Conservation (phyloP, 2,329 filamentous ascomycete species). For the Penicillium occitanis region DNA sequence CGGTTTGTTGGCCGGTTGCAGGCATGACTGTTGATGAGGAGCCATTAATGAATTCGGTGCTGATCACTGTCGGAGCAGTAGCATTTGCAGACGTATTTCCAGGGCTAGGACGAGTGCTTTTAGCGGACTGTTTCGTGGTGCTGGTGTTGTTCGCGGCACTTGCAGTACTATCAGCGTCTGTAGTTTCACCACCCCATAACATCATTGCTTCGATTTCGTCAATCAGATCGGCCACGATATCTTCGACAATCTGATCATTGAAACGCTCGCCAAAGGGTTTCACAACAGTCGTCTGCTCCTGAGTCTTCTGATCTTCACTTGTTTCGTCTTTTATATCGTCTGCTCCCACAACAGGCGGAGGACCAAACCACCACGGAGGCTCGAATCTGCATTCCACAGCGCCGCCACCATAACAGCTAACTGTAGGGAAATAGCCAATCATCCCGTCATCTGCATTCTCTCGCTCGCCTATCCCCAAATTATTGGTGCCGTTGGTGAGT, state of each 20-base stretch:
- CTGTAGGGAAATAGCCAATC: slow-evolving; percentile 91
- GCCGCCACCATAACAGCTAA: slow-evolving; percentile 88
- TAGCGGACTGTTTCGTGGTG: not conserved
- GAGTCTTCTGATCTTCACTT: not conserved
- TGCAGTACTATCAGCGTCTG: slow-evolving; percentile 24
- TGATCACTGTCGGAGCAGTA: slow-evolving; percentile 16
- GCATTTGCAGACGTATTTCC: not conserved
- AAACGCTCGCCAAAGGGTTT: slow-evolving; percentile 75
- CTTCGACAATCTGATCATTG: slow-evolving; percentile 90
- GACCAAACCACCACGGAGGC: slow-evolving; percentile 87
- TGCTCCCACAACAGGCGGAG: slow-evolving; percentile 49
- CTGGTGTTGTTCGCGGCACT: slow-evolving; percentile 24
- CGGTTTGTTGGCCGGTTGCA: slow-evolving; percentile 7
- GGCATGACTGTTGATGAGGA: slow-evolving; percentile 7
- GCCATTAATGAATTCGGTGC: slow-evolving; percentile 3
- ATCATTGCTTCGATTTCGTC: slow-evolving; percentile 79
- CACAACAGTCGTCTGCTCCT: slow-evolving; percentile 31
- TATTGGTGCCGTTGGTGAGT: slow-evolving; percentile 45
- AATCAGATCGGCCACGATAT: slow-evolving; percentile 86
- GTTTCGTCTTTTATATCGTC: slow-evolving; percentile 34
- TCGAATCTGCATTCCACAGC: slow-evolving; percentile 94
- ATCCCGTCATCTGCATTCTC: slow-evolving; percentile 91
- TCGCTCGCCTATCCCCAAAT: slow-evolving; percentile 63
- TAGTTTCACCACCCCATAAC: slow-evolving; percentile 56
- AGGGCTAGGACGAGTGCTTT: slow-evolving; percentile 5